Base-by-base conservation (phyloP, 1,284 basidiomycete genomes). In the Thelephora terrestris region DNA sequence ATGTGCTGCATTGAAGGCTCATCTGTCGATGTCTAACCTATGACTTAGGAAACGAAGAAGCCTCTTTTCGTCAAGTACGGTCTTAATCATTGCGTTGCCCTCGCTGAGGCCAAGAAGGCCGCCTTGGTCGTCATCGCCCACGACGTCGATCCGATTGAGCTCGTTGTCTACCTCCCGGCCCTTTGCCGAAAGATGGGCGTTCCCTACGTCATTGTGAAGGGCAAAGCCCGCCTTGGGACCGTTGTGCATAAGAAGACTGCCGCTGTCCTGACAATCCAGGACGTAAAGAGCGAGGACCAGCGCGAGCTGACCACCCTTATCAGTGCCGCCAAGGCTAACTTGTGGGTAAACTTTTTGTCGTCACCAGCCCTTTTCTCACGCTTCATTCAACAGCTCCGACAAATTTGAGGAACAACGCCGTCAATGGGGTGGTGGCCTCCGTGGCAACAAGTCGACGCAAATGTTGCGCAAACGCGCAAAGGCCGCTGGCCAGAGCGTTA, bases 121-220 rank as follows among this genome's bases (percentile, higher is more conserved):
- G 79, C 87, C 50, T 85, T 99, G 55, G 95, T 99, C 58, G 81
- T 95, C 71, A 96, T 99, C 60, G 92, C 91, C 50, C 92, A 97
- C 67, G 95, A 99, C 69, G 95, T 98, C 57, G 95, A 98, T 78
- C 95, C 95, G 48, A 95, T 98, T 56, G 95, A 99, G 72, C 87
- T 99, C 61, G 92, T 95, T 58, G 81, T 99, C 72, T 98, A 93
- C 87, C 78, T 99, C 52, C 95, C 95, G 53, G 93, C 95, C 52
- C 85, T 98, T 55, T 99, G 95, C 78, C 84, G 93, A 70, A 97
- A 97, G 85, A 96, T 97, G 93, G 94, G 93, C 66, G 84, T 97
- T 45, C 92, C 92, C 32, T 98, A 98, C 73, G 91, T 95, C 57
- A 97, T 99, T 61, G 92, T 97, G 63, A 96, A 97, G 80, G 86